phyloP scores from a whole-genome alignment of 2,329 filamentous ascomycete genomes.

The Trichophyton benhamiae region DNA sequence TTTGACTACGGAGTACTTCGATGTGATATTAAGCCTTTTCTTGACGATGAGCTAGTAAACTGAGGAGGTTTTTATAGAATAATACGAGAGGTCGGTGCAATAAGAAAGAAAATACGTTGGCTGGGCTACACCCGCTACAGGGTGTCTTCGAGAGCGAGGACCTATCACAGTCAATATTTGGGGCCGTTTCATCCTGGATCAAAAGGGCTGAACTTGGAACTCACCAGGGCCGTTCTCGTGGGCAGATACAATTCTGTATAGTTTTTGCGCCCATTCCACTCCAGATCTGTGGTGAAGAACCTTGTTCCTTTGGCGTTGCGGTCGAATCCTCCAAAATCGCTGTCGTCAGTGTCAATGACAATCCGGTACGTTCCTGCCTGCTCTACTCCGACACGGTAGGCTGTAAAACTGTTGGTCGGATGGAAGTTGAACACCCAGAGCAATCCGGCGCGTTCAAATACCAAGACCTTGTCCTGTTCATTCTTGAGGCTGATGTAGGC shows the following conservation, averaged over 20 bases:
- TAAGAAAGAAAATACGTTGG: neutral
- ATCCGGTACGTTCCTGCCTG: constrained; percentile 73
- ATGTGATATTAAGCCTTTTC: too few species aligned
- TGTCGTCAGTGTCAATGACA: constrained; percentile 68
- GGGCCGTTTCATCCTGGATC: neutral
- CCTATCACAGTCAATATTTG: constrained; percentile 25
- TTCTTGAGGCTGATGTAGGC: constrained; percentile 92
- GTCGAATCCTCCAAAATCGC: constrained; percentile 65
- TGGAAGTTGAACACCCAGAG: constrained; percentile 98
- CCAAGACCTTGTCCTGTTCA: constrained; percentile 83
- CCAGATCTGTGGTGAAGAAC: constrained; percentile 83
- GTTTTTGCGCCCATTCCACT: constrained; percentile 83
- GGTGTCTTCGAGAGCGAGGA: constrained; percentile 41
- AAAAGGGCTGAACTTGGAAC: constrained; percentile 18
- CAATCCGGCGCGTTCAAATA: constrained; percentile 83
- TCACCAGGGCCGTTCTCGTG: constrained; percentile 66
- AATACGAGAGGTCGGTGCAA: neutral
- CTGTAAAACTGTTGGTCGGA: constrained; percentile 67
- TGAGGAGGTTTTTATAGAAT: too few species aligned
- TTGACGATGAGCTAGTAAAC: too few species aligned
- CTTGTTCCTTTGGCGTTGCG: constrained; percentile 67
- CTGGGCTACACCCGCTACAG: neutral
- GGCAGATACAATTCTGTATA: constrained; percentile 89
- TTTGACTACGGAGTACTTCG: too few species aligned
- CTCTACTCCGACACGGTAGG: constrained; percentile 86